These are phyloP conservation scores for Chalciporus chontae DNA, from an alignment of 768 basidiomycete genomes.

Conservation along the genomic window DNA sequence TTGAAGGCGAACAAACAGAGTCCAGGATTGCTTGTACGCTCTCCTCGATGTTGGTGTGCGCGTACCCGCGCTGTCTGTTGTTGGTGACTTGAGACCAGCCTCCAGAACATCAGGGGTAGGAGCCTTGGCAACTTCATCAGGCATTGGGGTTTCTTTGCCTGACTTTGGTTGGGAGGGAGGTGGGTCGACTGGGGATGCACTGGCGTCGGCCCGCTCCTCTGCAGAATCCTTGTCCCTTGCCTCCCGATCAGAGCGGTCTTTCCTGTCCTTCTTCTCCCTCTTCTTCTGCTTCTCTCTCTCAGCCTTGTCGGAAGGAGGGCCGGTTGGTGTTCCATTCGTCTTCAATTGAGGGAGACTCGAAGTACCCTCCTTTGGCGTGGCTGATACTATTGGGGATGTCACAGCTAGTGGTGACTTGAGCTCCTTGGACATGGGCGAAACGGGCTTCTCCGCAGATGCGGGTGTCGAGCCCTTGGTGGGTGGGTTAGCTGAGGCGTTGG, in stretches of 20 bases:
- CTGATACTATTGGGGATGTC: constrained; percentile 32
- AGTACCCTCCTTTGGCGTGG: constrained; percentile 35
- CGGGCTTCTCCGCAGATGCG: constrained; percentile 35
- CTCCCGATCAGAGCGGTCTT: constrained; percentile 45
- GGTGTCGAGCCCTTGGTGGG: constrained; percentile 34
- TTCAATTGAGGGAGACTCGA: constrained; percentile 30
- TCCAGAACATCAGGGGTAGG: constrained; percentile 27
- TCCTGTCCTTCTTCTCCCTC: constrained; percentile 63
- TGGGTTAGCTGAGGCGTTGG: constrained; percentile 33
- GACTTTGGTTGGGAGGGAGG: constrained; percentile 29
- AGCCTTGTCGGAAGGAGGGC: constrained; percentile 41
- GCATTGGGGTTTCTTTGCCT: constrained; percentile 37
- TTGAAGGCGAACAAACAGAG: constrained; percentile 74
- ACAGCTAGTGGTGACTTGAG: constrained; percentile 35
- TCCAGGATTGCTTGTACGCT: constrained; percentile 73
- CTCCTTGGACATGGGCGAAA: constrained; percentile 28
- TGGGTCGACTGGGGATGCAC: constrained; percentile 23
- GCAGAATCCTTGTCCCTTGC: constrained; percentile 36
- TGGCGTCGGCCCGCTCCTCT: constrained; percentile 32
- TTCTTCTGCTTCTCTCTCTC: constrained; percentile 58
- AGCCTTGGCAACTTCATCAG: constrained; percentile 23
- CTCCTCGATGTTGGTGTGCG: constrained; percentile 71
- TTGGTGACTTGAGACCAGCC: constrained; percentile 49
- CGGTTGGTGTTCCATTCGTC: constrained; percentile 31
- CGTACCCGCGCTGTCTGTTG: constrained; percentile 55